Evolutionary conservation across 2,329 filamentous ascomycete genomes (phyloP).

Genomic region (Curvularia lunata): DNA sequence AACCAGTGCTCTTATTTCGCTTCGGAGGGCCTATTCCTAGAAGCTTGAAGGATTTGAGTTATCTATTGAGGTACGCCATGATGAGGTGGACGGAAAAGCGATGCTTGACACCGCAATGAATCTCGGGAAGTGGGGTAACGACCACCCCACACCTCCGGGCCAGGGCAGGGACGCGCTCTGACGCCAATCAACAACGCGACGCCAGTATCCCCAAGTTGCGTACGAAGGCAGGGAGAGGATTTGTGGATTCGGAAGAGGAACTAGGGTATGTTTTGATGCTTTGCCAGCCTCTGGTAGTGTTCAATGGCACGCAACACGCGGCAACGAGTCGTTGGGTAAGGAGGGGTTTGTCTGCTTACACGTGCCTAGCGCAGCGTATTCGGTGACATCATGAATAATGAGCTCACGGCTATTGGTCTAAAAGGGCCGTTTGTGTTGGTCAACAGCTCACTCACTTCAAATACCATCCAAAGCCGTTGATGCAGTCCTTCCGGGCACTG

Average conservation of each 20-base stretch:
- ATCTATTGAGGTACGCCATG: background rate
- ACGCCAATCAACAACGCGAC: background rate
- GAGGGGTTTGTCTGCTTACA: background rate
- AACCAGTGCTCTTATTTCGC: background rate
- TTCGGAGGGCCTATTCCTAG: background rate
- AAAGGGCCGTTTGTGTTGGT: conserved; percentile 14
- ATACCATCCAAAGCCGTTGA: conserved; percentile 21
- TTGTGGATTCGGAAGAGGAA: too few species aligned
- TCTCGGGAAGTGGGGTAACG: background rate
- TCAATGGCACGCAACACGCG: background rate
- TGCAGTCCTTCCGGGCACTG: conserved; percentile 37
- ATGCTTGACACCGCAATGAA: background rate
- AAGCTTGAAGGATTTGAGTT: background rate
- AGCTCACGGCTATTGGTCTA: conserved; percentile 16
- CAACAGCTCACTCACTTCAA: conserved; percentile 3
- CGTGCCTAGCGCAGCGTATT: conserved; percentile 4
- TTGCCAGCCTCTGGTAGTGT: background rate
- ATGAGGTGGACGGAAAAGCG: background rate
- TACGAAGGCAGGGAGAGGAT: background rate
- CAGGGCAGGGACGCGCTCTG: conserved; percentile 2
- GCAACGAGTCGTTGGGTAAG: background rate
- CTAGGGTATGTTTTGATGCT: background rate
- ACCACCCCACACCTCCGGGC: conserved; percentile 5
- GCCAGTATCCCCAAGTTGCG: background rate
- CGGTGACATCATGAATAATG: conserved; percentile 28